These are phyloP conservation scores for Dictyostelium purpureum DNA, from an alignment of 78 protist genomes.

Conservation along the genomic window DNA sequence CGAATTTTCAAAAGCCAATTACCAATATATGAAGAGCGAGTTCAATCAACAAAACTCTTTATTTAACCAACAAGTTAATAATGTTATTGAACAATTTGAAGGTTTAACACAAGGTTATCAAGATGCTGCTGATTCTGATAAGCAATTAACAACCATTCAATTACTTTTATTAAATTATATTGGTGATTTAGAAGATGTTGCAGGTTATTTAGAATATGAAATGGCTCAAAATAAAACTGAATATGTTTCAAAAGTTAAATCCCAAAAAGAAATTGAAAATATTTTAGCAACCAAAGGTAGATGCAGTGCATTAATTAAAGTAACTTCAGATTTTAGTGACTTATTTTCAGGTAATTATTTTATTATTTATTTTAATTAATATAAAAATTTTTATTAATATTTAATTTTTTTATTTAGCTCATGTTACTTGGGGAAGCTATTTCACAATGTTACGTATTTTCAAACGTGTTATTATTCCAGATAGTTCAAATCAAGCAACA, in stretches of 20 bases:
- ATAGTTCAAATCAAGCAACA: not conserved
- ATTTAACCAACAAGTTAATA: slow-evolving; percentile 11
- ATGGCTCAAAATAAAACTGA: not conserved
- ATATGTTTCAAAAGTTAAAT: not conserved
- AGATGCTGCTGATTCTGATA: not conserved
- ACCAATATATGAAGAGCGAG: slow-evolving; percentile 5
- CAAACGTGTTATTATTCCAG: slow-evolving; percentile 22
- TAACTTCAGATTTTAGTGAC: slow-evolving; percentile 31
- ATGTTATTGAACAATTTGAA: slow-evolving; percentile 15
- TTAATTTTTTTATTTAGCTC: too few species aligned
- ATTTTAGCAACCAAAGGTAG: not conserved
- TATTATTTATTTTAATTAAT: too few species aligned
- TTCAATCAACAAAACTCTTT: not conserved
- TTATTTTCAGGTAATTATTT: too few species aligned
- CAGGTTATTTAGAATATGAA: slow-evolving; percentile 32
- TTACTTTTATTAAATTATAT: slow-evolving; percentile 8
- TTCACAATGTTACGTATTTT: not conserved
- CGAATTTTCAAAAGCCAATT: not conserved
- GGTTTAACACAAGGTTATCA: slow-evolving; percentile 32
- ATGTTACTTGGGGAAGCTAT: slow-evolving; percentile 53
- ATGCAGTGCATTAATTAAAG: slow-evolving; percentile 35
- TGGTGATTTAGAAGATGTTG: slow-evolving; percentile 52
- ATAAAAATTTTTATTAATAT: too few species aligned
- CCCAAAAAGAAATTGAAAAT: not conserved
- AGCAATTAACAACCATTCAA: not conserved